Conservation (phyloP, 1,284 basidiomycete species). For the Leccinum griseonigrum region DNA sequence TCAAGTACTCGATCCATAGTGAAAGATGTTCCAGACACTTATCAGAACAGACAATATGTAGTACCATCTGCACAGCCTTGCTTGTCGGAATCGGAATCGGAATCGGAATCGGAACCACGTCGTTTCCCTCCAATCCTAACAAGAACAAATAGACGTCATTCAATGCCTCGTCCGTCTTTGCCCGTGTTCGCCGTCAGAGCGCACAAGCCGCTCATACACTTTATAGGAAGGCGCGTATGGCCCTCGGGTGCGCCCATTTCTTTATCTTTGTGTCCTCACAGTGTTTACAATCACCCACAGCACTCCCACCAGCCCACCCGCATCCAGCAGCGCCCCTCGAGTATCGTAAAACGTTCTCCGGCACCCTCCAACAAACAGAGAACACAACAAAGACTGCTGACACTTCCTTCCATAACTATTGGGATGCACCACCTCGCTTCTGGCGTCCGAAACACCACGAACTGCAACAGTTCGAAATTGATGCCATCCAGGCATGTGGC, state of each 20-base stretch:
- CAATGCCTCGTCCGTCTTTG: conserved; percentile 13
- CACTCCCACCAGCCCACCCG: conserved; percentile 56
- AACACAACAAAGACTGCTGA: conserved; percentile 14
- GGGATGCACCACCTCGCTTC: conserved; percentile 73
- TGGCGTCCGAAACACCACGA: conserved; percentile 60
- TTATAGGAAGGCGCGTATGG: conserved; percentile 71
- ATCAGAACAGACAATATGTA: not conserved
- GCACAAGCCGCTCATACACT: conserved; percentile 73
- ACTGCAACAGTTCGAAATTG: conserved; percentile 70
- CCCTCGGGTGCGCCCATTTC: conserved; percentile 46
- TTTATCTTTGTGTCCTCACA: conserved; percentile 2
- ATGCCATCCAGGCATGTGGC: conserved; percentile 69
- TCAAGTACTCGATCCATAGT: conserved; percentile 19
- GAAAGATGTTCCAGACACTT: not conserved
- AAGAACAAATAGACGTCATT: conserved; percentile 17
- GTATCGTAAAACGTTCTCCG: conserved; percentile 59
- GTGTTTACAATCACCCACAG: conserved; percentile 36
- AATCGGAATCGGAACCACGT: conserved; percentile 5
- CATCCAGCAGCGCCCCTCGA: conserved; percentile 79
- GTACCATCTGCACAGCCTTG: conserved; percentile 19
- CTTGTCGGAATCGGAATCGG: not conserved
- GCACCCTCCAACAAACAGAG: conserved; percentile 54
- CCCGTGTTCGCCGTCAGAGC: conserved; percentile 35
- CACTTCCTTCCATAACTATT: conserved; percentile 62
- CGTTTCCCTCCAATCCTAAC: conserved; percentile 21